These are phyloP conservation scores for Boletus barrowsii DNA, from an alignment of 768 basidiomycete genomes.

Conservation along the genomic window DNA sequence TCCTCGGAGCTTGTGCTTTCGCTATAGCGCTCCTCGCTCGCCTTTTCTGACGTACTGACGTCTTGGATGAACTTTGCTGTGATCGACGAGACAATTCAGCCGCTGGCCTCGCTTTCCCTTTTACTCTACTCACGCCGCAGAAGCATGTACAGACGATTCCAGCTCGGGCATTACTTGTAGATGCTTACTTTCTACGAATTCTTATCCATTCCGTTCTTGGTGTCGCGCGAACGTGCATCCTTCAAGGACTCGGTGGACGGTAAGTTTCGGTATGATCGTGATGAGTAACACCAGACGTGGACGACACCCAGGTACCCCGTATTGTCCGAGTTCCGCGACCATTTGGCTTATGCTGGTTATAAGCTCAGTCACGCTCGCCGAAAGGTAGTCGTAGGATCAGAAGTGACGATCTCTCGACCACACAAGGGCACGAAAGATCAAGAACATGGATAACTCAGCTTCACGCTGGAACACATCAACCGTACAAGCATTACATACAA, in stretches of 20 bases:
- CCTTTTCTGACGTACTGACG: constrained; percentile 16
- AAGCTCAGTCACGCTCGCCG: too few relatives aligned
- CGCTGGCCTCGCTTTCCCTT: not conserved
- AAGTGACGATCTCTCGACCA: too few relatives aligned
- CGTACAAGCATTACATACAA: constrained; percentile 22
- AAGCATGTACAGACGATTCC: not conserved
- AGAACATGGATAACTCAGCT: not conserved
- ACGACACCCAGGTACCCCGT: too few relatives aligned
- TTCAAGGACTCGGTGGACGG: not conserved
- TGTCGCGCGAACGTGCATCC: not conserved
- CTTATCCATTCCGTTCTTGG: not conserved
- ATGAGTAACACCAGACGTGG: not conserved
- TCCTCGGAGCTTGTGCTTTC: constrained; percentile 13
- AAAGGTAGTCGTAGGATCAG: too few relatives aligned
- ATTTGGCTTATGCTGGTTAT: too few relatives aligned
- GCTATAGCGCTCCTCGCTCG: constrained; percentile 14
- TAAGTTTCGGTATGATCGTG: not conserved
- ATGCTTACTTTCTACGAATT: not conserved
- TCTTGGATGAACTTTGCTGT: not conserved
- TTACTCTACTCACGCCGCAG: not conserved
- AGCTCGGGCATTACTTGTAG: not conserved
- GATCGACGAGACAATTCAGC: not conserved
- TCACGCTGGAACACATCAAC: constrained; percentile 1
- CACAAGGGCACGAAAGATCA: not conserved
- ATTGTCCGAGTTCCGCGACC: too few relatives aligned